Conservation (phyloP, 2,329 filamentous ascomycete species). For the Fusarium scirpi region DNA sequence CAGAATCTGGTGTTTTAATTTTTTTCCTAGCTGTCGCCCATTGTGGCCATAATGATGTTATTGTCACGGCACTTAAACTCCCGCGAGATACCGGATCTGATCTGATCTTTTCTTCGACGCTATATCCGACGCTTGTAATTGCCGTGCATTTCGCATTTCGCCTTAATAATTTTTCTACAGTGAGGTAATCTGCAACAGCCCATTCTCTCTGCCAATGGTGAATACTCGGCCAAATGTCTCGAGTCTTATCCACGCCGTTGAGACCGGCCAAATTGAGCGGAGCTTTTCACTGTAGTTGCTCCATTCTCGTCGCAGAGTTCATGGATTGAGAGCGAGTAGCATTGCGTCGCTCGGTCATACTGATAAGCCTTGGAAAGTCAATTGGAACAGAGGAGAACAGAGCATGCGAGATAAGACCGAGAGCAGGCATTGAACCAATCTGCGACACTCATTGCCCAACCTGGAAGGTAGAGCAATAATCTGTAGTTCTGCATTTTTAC, state of each 20-base stretch:
- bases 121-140: conserved; percentile 8
- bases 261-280: conserved; percentile 27
- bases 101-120: conserved; percentile 14
- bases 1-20: conserved; percentile 20
- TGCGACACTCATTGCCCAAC: conserved; percentile 3
- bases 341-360: conserved; percentile 19
- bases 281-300: conserved; percentile 12
- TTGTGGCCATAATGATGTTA: conserved; percentile 31
- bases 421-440: conserved; percentile 8
- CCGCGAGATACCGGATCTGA: conserved; percentile 22
- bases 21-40: not conserved
- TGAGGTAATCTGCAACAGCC: conserved; percentile 1
- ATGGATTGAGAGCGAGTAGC: conserved; percentile 3
- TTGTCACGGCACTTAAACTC: conserved; percentile 23
- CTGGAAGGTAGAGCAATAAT: not conserved
- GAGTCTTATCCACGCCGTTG: conserved; percentile 23
- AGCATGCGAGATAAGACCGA: conserved; percentile 33
- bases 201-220: conserved; percentile 19
- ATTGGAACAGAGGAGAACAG: conserved; percentile 26
- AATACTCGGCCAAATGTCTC: conserved; percentile 31
- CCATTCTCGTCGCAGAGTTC: conserved; percentile 17
- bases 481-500: not conserved
- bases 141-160: not conserved
- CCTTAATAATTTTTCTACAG: not conserved
- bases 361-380: conserved; percentile 30